phyloP scores from a whole-genome alignment of 2,329 filamentous ascomycete species.

The Colletotrichum sp. region DNA sequence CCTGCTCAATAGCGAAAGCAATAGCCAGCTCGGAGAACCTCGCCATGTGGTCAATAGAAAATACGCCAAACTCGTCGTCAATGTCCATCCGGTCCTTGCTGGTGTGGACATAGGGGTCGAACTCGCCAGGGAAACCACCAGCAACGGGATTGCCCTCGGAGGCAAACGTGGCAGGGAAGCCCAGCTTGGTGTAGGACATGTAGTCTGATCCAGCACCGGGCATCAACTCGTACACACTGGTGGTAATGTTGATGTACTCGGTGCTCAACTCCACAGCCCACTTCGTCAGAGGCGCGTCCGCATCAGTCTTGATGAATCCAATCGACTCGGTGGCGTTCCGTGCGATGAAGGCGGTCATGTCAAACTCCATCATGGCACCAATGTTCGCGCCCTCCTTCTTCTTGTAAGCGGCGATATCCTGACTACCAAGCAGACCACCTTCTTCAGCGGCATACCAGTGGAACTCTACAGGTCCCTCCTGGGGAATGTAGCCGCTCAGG shows the following conservation, averaged over 20 bases:
- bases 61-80: constrained; percentile 40
- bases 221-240: constrained; percentile 35
- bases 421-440: constrained; percentile 65
- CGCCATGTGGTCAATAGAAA: constrained; percentile 45
- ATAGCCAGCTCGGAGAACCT: constrained; percentile 44
- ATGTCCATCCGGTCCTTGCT: constrained; percentile 41
- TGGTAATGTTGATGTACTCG: constrained; percentile 41
- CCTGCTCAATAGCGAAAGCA: constrained; percentile 43
- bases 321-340: constrained; percentile 43
- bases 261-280: constrained; percentile 38
- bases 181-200: constrained; percentile 43
- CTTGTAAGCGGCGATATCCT: constrained; percentile 73
- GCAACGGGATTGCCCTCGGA: constrained; percentile 40
- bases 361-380: constrained; percentile 75
- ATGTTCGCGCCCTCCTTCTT: constrained; percentile 65
- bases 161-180: constrained; percentile 43
- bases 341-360: constrained; percentile 44
- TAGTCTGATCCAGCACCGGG: constrained; percentile 43
- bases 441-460: constrained; percentile 85
- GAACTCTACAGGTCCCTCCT: constrained; percentile 65
- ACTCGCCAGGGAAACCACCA: constrained; percentile 35
- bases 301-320: constrained; percentile 41
- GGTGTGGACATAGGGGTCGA: constrained; percentile 43
- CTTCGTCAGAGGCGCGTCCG: constrained; percentile 38
- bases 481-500: constrained; percentile 40